Percentiles rank a stretch among this genome's conserved stretches.
phyloP scores from a whole-genome alignment of 1,284 basidiomycete species.

The Trichosporon asahii region DNA sequence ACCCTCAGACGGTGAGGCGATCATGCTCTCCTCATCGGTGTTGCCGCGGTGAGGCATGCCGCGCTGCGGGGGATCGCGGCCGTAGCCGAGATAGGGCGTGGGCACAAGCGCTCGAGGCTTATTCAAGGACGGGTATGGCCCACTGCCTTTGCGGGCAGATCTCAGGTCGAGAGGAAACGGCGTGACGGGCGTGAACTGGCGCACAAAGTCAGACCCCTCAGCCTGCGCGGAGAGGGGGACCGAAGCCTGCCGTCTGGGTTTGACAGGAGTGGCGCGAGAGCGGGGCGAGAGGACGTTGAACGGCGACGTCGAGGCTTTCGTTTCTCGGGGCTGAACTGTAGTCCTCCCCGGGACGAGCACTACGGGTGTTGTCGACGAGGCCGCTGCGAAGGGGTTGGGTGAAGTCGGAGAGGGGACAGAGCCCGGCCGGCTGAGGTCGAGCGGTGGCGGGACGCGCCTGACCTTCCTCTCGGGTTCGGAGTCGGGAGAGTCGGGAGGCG shows the following conservation, averaged over 20 bases:
- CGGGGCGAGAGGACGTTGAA: background rate
- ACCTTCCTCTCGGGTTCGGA: background rate
- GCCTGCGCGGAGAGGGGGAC: background rate
- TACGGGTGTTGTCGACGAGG: no score
- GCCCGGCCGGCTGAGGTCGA: background rate
- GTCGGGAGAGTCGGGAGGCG: no score
- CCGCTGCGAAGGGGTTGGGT: no score
- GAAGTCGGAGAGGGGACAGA: no score
- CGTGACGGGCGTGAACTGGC: background rate
- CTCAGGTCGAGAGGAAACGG: background rate
- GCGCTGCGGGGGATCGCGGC: background rate
- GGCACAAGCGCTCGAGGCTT: background rate
- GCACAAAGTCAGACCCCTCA: background rate
- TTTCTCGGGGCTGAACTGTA: background rate
- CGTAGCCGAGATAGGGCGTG: background rate
- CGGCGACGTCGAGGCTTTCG: background rate
- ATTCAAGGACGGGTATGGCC: background rate
- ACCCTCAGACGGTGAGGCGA: background rate
- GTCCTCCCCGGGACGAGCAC: no score
- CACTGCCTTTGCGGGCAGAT: background rate
- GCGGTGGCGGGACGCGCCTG: no score
- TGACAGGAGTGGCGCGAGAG: background rate
- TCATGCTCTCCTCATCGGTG: background rate
- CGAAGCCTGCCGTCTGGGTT: background rate
- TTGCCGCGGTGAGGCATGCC: no score